Conservation (phyloP, 2,329 filamentous ascomycete species). For the Aspergillus pseudoglaucus region DNA sequence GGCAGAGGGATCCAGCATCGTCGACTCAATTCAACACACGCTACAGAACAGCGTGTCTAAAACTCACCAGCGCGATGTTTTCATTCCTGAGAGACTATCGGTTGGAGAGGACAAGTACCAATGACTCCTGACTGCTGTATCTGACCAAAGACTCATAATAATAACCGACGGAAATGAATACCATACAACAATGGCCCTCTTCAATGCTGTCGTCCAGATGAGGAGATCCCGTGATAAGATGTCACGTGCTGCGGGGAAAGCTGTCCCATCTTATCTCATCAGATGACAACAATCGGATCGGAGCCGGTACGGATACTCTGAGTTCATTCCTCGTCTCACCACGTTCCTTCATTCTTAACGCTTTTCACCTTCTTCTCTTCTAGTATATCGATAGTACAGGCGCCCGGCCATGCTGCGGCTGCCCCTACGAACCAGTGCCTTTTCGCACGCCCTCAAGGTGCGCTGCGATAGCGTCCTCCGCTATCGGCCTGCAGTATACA, state of each 20-base stretch:
- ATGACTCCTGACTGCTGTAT: too few species aligned
- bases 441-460: conserved; percentile 13
- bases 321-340: not conserved
- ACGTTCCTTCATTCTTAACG: not conserved
- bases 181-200: too few species aligned
- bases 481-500: conserved; percentile 14
- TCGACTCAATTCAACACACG: too few species aligned
- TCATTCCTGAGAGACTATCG: too few species aligned
- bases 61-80: too few species aligned
- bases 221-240: conserved; percentile 11
- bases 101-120: too few species aligned
- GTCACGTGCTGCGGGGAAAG: conserved; percentile 22
- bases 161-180: too few species aligned
- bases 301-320: not conserved
- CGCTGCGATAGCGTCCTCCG: conserved; percentile 15
- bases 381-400: conserved; percentile 4
- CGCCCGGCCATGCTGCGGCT: conserved; percentile 26
- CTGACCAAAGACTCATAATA: too few species aligned
- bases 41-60: too few species aligned
- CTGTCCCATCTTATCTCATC: conserved; percentile 14
- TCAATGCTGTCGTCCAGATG: not conserved
- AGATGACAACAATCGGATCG: not conserved
- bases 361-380: not conserved
- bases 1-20: too few species aligned
- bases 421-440: conserved; percentile 20